phyloP scores from a whole-genome alignment of 805 yeast species.

The Starmerella tilneyi region DNA sequence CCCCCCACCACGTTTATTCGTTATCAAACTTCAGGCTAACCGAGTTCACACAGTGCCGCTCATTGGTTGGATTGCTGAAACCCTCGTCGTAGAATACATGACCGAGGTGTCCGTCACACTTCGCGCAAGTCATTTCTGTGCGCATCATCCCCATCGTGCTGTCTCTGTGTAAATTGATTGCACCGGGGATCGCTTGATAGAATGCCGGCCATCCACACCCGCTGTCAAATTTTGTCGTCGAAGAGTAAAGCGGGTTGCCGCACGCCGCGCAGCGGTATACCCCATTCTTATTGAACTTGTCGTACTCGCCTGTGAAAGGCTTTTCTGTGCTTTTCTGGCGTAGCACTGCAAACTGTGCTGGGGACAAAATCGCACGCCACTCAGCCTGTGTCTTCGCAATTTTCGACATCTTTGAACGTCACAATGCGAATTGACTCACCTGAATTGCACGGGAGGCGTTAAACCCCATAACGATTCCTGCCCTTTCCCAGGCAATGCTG shows the following conservation, averaged over 20 bases:
- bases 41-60: slow-evolving; percentile 91
- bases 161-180: slow-evolving; percentile 56
- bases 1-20: slow-evolving; percentile 1
- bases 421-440: neutral
- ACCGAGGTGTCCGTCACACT: slow-evolving; percentile 91
- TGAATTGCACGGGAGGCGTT: too few species aligned
- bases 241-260: slow-evolving; percentile 62
- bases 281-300: slow-evolving; percentile 44
- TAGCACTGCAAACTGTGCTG: slow-evolving; percentile 68
- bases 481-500: too few species aligned
- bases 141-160: slow-evolving; percentile 63
- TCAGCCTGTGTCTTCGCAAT: slow-evolving; percentile 40
- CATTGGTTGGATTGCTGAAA: slow-evolving; percentile 74
- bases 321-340: slow-evolving; percentile 66
- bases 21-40: slow-evolving; percentile 55
- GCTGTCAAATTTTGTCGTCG: slow-evolving; percentile 73
- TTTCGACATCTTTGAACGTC: slow-evolving; percentile 19
- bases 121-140: slow-evolving; percentile 77
- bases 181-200: slow-evolving; percentile 76
- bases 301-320: slow-evolving; percentile 55
- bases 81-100: slow-evolving; percentile 95
- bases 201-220: slow-evolving; percentile 99
- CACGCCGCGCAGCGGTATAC: slow-evolving; percentile 82
- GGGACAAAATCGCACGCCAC: slow-evolving; percentile 71
- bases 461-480: too few species aligned